A percentile compares a stretch with the other conserved stretches of the same genome.
phyloP scores from a whole-genome alignment of 345 rosid species.

The Murraya paniculata region DNA sequence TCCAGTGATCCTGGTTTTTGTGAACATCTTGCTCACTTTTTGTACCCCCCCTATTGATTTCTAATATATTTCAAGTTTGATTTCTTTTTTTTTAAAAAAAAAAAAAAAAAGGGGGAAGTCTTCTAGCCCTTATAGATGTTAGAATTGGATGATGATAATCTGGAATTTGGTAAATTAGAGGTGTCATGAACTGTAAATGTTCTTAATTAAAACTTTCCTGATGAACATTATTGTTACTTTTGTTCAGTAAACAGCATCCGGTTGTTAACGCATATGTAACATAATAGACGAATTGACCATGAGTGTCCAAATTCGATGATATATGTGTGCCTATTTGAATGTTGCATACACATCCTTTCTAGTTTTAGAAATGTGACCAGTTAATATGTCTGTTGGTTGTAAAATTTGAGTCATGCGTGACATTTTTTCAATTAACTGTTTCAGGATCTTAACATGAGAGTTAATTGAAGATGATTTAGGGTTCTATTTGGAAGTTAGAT shows the following conservation, averaged over 20 bases:
- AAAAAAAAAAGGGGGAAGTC: background rate
- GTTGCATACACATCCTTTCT: background rate
- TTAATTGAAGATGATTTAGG: background rate
- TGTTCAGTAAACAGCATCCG: background rate
- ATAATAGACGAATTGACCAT: background rate
- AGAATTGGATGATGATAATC: background rate
- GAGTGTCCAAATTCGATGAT: background rate
- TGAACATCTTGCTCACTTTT: background rate
- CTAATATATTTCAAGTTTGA: no score
- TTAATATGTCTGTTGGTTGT: background rate
- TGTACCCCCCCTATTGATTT: background rate
- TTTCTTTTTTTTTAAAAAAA: background rate
- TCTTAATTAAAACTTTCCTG: background rate
- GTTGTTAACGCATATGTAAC: background rate
- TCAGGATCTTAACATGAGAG: background rate
- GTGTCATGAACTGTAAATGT: background rate
- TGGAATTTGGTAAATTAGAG: background rate
- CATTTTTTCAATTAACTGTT: background rate
- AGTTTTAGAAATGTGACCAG: background rate
- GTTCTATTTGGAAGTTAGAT: background rate
- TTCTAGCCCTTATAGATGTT: background rate
- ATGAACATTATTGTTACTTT: background rate
- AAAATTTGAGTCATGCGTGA: background rate
- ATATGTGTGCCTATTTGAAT: background rate
- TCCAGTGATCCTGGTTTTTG: background rate